Base-by-base conservation (phyloP, 1,284 basidiomycete genomes). In the Ustilago cynodontis region DNA sequence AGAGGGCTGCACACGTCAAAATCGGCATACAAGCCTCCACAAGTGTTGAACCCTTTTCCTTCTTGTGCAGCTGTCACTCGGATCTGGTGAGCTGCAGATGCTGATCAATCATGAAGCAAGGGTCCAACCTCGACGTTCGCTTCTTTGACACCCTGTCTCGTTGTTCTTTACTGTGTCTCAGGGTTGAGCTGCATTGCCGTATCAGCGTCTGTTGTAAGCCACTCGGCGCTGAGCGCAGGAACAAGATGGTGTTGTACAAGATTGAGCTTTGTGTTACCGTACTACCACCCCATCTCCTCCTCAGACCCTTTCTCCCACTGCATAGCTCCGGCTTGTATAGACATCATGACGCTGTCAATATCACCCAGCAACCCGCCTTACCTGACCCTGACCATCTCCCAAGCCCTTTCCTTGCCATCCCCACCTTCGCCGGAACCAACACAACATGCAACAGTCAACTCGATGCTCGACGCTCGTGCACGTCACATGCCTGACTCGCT, bases 381-480 rank as follows among this genome's bases (percentile, higher is more conserved):
- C 37, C 59, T 78, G 29, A 65, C 77, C 0, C 58, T 78, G n/a
- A 78, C 60, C 14, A 72, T 78, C 41, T 64, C 72, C 2, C 72
- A 78, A 50, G 72, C 69, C 2, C 67, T 70, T 9, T 71, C 71
- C 2, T 61, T 81, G 0, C 55, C 70, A 0, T 4, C 65, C 24
- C 77, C 79, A 2, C 16, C 85, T 53, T 71, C 79, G 11, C 70
- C 61, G 2, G 72, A 86, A 57, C 86, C 87, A 1, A 78, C 82
- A 57, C 71, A 82, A 20, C 82, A 87, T 56, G 62, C 61, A 29
- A 81, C 82, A 13, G 81, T 88, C 47, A 78, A 84, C 28, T 74
- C 84, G 56, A 72, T 88, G 57, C 81, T 88, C 31, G 75, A 85
- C 13, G 77, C 84, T 55, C 82, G 87, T 14, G 85, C 85, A 4